Percentiles rank a stretch among this genome's conserved stretches.
These are phyloP conservation scores for Talaromyces sp. DNA, from an alignment of 2,329 filamentous ascomycete genomes.

Conservation along the genomic window DNA sequence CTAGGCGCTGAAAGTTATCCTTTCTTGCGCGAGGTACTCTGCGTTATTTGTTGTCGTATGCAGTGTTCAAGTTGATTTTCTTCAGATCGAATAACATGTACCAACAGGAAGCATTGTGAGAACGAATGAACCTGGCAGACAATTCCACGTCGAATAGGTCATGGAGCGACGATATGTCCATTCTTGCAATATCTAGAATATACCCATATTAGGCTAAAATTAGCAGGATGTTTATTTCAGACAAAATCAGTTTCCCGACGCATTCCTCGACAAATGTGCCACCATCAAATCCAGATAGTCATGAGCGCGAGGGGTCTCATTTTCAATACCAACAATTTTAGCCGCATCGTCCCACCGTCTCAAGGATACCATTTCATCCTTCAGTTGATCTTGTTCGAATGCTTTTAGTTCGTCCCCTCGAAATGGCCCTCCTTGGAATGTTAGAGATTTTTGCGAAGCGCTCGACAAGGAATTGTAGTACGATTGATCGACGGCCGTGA, in stretches of 20 bases:
- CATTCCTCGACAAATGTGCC: conserved; percentile 22
- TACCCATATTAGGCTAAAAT: neutral
- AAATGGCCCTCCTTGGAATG: conserved; percentile 40
- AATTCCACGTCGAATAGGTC: neutral
- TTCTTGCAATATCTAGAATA: neutral
- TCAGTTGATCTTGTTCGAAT: conserved; percentile 33
- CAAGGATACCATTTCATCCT: conserved; percentile 36
- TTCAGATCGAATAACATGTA: neutral
- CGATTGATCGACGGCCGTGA: conserved; percentile 32
- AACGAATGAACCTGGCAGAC: neutral
- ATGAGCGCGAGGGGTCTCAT: conserved; percentile 27
- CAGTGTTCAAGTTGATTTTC: neutral
- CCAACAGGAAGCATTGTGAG: neutral
- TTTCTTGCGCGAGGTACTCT: neutral
- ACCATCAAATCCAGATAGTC: conserved; percentile 28
- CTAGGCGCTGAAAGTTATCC: neutral
- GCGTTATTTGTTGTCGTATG: neutral
- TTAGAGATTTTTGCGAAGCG: conserved; percentile 38
- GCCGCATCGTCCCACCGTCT: conserved; percentile 40
- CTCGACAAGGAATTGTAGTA: conserved; percentile 37
- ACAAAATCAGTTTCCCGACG: neutral
- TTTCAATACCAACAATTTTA: conserved; percentile 30
- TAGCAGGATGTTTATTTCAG: neutral
- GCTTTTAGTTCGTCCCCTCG: conserved; percentile 27
- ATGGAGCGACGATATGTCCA: neutral